Evolutionary conservation across 371 early-diverging fungal genomes (phyloP).

Genomic region (Circinella minor): DNA sequence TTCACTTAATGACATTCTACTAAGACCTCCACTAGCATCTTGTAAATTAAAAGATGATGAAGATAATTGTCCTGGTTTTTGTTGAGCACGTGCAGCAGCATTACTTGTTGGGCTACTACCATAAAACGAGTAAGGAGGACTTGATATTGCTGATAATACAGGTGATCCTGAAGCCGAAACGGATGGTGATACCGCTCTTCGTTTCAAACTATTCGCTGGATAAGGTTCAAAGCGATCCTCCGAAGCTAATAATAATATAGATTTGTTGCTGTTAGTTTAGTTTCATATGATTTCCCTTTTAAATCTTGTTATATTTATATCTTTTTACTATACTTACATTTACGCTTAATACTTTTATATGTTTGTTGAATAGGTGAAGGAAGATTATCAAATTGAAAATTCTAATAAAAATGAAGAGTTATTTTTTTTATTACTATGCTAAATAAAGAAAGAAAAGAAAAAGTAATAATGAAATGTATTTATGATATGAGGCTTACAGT

Average conservation of each 20-base stretch:
- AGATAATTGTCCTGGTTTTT: constrained; percentile 29
- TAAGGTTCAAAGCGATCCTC: constrained; percentile 46
- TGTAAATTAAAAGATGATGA: constrained; percentile 38
- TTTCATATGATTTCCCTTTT: neutral
- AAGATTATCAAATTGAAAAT: constrained; percentile 45
- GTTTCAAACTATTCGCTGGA: constrained; percentile 35
- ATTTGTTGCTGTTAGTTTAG: neutral
- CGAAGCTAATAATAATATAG: constrained; percentile 24
- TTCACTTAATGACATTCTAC: constrained; percentile 50
- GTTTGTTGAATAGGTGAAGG: constrained; percentile 35
- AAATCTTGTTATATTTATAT: too few species aligned
- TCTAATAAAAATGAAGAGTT: constrained; percentile 19
- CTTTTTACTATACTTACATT: constrained; percentile 29
- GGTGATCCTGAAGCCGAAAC: constrained; percentile 48
- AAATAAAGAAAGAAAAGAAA: neutral
- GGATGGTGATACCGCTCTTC: constrained; percentile 53
- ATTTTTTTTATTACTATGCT: neutral
- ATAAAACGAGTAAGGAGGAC: constrained; percentile 40
- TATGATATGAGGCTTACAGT: constrained; percentile 34
- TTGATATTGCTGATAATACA: constrained; percentile 37
- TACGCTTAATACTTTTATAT: constrained; percentile 42
- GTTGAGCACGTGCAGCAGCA: constrained; percentile 41
- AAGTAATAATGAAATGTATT: neutral
- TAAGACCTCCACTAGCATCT: constrained; percentile 51
- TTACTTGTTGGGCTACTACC: constrained; percentile 28